Percentiles rank a stretch among this genome's conserved stretches.
These are phyloP conservation scores for Ottelia alismoides DNA, from an alignment of 106 monocot genomes.

Conservation along the genomic window DNA sequence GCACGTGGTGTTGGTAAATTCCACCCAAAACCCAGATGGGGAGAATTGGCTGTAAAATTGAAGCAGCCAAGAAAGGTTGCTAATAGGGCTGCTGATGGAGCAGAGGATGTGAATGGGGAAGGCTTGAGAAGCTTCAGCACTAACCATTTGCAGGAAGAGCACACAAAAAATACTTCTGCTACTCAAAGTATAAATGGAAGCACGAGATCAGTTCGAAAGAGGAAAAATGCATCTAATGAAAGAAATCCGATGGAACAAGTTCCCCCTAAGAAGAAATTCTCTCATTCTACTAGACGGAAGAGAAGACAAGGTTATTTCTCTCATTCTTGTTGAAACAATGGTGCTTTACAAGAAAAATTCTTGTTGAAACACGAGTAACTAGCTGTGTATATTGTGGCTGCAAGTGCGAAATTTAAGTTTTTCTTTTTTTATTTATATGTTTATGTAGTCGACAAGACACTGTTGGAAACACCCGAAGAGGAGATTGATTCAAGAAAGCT, in stretches of 20 bases:
- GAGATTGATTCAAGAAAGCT: slow-evolving; percentile 47
- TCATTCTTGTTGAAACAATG: slow-evolving; percentile 3
- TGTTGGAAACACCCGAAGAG: slow-evolving; percentile 44
- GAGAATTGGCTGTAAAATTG: no score
- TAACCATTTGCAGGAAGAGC: not conserved
- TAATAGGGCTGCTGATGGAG: not conserved
- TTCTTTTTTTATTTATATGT: slow-evolving; percentile 1
- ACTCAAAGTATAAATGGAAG: slow-evolving; percentile 4
- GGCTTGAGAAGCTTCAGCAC: not conserved
- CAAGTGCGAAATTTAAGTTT: not conserved
- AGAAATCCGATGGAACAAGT: slow-evolving; percentile 3
- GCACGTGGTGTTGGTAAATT: slow-evolving; percentile 7
- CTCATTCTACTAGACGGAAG: slow-evolving; percentile 18
- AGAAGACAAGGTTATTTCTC: slow-evolving; percentile 32
- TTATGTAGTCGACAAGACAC: slow-evolving; percentile 46
- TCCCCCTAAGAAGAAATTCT: slow-evolving; percentile 16
- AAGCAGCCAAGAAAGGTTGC: no score
- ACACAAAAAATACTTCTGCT: slow-evolving; percentile 11
- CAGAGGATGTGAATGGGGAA: slow-evolving; percentile 6
- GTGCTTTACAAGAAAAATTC: not conserved
- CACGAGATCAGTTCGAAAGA: slow-evolving; percentile 8
- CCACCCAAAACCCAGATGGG: slow-evolving; percentile 15
- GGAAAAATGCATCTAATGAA: slow-evolving; percentile 8
- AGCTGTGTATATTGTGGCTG: not conserved
- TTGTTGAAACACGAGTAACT: not conserved